Evolutionary conservation across 1,284 basidiomycete genomes (phyloP), one percentile per base, ranked within the genome.

Genomic region (Tilletia indica): DNA sequence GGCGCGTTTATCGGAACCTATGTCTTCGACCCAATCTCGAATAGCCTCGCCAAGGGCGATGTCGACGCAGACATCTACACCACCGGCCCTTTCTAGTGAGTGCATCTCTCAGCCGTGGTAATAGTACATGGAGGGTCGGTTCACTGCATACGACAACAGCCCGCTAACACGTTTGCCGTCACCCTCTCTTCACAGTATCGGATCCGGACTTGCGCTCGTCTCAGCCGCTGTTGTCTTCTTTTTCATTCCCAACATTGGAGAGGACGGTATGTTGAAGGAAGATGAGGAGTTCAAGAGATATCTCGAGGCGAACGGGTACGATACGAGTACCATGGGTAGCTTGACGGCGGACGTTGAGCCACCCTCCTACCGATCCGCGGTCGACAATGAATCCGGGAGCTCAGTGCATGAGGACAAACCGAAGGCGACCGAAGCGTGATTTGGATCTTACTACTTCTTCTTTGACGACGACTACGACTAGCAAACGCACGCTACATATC

Each of bases 191-290:
- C n/a, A 21, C 21, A 58, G 56, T 77, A 79, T 87, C 56, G 85
- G 84, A 34, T 82, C 83, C 84, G 89, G 87, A 49, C 87, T 96
- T 56, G 93, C 93, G 6, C 79, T 95, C 67, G 77, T 94, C 70
- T 92, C 92, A 71, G 93, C 93, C 0, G 21, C 90, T 6, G 86
- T 94, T 77, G 90, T 91, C 0, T 87, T 90, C 77, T 82, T 92
- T 85, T 90, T 93, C 85, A 89, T 97, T 80, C 87, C 87, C 54
- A 91, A 92, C 58, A 88, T 95, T 71, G 86, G 87, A n/a, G 88
- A 89, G 42, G 92, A 96, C 76, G 90, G 91, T 51, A 94, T 95
- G 92, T 85, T 85, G 34, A 87, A 88, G 66, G 93, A 94, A 85
- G 93, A 95, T 84, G 85, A 82, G 56, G 85, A 85, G 76, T 90